Percentiles rank a stretch among this genome's conserved stretches.
Evolutionary conservation across 345 rosid genomes (phyloP).

Genomic region (Trapa bicornis): DNA sequence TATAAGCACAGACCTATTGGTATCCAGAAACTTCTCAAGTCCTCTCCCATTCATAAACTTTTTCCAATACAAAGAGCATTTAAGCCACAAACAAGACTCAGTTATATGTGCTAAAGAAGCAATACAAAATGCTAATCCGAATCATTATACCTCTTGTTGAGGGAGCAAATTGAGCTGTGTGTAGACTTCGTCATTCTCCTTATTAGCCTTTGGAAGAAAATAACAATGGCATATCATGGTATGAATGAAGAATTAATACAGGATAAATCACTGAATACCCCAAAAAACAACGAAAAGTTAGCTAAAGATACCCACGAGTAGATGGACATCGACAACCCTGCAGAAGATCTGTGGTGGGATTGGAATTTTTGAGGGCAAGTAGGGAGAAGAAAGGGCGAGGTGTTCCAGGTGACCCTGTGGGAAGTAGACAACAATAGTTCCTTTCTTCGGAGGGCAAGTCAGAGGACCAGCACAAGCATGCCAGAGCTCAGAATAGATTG

Average conservation of each 20-base stretch:
- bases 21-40: not conserved
- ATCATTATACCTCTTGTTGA: constrained; percentile 42
- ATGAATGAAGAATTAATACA: not conserved
- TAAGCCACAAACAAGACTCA: too few species aligned
- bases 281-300: not conserved
- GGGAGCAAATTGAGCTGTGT: constrained; percentile 82
- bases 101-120: constrained; percentile 18
- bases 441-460: constrained; percentile 62
- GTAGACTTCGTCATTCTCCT: constrained; percentile 89
- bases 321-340: constrained; percentile 84
- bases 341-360: constrained; percentile 93
- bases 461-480: constrained; percentile 95
- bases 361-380: constrained; percentile 50
- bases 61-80: not conserved
- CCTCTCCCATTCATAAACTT: not conserved
- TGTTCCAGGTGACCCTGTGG: constrained; percentile 88
- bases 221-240: not conserved
- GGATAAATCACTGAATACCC: too few species aligned
- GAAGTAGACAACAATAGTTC: constrained; percentile 64
- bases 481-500: constrained; percentile 76
- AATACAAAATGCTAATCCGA: constrained; percentile 5
- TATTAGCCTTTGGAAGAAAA: constrained; percentile 54
- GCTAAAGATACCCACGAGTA: constrained; percentile 36
- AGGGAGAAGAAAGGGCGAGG: constrained; percentile 22
- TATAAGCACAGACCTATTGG: not conserved